Conservation (phyloP, 2,329 filamentous ascomycete genomes). For the Xylariaceae sp. region DNA sequence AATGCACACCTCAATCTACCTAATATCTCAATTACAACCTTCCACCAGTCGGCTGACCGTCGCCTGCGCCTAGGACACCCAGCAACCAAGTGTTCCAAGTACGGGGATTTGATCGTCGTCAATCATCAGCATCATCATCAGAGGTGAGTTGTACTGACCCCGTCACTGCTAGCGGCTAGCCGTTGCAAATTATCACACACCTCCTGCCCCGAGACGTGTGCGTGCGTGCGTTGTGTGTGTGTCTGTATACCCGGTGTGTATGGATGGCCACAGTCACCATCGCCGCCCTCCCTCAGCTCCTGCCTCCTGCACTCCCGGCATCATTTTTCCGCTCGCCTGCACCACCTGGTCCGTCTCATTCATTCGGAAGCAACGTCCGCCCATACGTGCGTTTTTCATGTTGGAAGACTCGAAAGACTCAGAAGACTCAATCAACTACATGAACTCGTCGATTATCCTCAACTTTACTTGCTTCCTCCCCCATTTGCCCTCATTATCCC, state of each 20-base stretch:
- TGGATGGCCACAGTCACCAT: not conserved
- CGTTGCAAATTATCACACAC: conserved; percentile 14
- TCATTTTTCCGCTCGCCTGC: conserved; percentile 10
- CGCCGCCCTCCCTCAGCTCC: conserved; percentile 5
- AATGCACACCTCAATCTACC: not conserved
- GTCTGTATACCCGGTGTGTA: conserved; percentile 7
- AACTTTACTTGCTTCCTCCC: not conserved
- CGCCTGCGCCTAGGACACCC: conserved; percentile 10
- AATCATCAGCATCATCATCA: conserved; percentile 1
- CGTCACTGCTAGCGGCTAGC: conserved; percentile 6
- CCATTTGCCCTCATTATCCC: conserved; percentile 1
- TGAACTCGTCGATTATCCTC: conserved; percentile 2
- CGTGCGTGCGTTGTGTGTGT: not conserved
- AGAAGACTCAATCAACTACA: not conserved
- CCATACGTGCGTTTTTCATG: not conserved
- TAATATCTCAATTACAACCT: not conserved
- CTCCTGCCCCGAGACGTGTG: conserved; percentile 11
- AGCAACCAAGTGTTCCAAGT: conserved; percentile 2
- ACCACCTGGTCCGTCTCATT: conserved; percentile 2
- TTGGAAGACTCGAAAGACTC: not conserved
- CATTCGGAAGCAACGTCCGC: conserved; percentile 1
- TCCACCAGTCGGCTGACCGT: conserved; percentile 11
- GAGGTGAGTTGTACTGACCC: conserved; percentile 16
- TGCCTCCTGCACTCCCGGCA: conserved; percentile 1
- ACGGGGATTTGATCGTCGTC: conserved; percentile 5